A percentile compares a stretch with the other conserved stretches of the same genome.
Conservation (phyloP, 306 rosid genomes). For the Aeschynomene evenia region DNA sequence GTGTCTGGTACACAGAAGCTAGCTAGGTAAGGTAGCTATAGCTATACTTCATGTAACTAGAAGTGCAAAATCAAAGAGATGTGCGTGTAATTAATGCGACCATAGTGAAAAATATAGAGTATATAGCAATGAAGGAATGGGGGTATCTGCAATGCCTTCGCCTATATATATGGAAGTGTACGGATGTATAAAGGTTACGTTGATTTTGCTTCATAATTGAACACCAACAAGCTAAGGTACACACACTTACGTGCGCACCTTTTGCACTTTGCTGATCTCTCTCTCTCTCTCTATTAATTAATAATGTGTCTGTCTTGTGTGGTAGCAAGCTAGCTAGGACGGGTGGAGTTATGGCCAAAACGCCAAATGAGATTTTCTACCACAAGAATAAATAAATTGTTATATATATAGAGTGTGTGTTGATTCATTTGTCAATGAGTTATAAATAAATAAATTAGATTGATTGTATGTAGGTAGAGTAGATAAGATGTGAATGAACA, state of each 20-base stretch:
- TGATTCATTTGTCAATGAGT: no score
- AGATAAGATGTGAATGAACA: no score
- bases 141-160: slow-evolving; percentile 20
- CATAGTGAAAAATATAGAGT: slow-evolving; percentile 21
- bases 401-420: no score
- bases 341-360: slow-evolving; percentile 37
- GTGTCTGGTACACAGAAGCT: background rate
- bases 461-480: no score
- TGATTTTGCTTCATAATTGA: slow-evolving; percentile 20
- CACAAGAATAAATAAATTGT: no score
- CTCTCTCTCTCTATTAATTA: background rate
- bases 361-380: slow-evolving; percentile 36
- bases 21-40: no score
- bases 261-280: slow-evolving; percentile 17
- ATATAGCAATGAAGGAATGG: slow-evolving; percentile 41
- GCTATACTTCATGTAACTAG: no score
- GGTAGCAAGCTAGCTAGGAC: no score
- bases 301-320: background rate
- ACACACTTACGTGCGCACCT: slow-evolving; percentile 27
- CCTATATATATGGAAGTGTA: slow-evolving; percentile 12
- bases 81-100: slow-evolving; percentile 38
- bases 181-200: slow-evolving; percentile 31
- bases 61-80: slow-evolving; percentile 36
- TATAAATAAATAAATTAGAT: no score
- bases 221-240: slow-evolving; percentile 7